Conservation (phyloP, 1,284 basidiomycete genomes). For the Sphagnurus paluster region DNA sequence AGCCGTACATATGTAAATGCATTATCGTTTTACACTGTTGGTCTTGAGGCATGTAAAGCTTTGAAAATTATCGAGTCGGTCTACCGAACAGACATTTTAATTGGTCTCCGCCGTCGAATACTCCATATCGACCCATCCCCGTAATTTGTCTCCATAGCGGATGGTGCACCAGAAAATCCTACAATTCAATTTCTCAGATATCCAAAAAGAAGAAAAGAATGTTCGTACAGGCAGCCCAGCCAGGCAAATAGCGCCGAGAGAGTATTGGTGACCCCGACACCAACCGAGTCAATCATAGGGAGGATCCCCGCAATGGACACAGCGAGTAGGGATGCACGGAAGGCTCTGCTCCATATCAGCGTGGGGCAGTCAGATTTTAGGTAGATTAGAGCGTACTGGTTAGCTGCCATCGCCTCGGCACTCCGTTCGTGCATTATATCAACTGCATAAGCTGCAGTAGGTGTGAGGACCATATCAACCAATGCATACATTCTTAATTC, state of each 20-base stretch:
- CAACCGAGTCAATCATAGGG: conserved; percentile 20
- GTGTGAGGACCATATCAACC: conserved; percentile 26
- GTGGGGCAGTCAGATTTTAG: conserved; percentile 22
- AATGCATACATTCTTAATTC: not conserved
- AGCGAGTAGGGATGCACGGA: too few relatives aligned
- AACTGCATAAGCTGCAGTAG: conserved; percentile 23
- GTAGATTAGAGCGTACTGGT: conserved; percentile 20
- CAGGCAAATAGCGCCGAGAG: conserved; percentile 12
- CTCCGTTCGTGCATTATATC: conserved; percentile 34
- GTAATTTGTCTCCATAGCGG: conserved; percentile 5
- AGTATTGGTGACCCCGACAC: conserved; percentile 10
- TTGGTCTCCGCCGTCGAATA: not conserved
- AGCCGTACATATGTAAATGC: too few relatives aligned
- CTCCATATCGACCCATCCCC: conserved; percentile 6
- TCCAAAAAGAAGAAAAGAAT: not conserved
- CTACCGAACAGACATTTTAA: not conserved
- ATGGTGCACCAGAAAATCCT: conserved; percentile 1
- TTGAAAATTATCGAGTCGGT: too few relatives aligned
- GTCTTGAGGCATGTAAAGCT: too few relatives aligned
- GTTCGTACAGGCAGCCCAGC: conserved; percentile 3
- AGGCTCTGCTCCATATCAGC: too few relatives aligned
- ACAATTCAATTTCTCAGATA: not conserved
- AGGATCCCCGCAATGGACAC: conserved; percentile 20
- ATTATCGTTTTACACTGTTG: too few relatives aligned
- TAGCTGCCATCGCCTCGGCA: conserved; percentile 35